Evolutionary conservation across 2,329 filamentous ascomycete species (phyloP).

Genomic region (Hypoxylon sp.): DNA sequence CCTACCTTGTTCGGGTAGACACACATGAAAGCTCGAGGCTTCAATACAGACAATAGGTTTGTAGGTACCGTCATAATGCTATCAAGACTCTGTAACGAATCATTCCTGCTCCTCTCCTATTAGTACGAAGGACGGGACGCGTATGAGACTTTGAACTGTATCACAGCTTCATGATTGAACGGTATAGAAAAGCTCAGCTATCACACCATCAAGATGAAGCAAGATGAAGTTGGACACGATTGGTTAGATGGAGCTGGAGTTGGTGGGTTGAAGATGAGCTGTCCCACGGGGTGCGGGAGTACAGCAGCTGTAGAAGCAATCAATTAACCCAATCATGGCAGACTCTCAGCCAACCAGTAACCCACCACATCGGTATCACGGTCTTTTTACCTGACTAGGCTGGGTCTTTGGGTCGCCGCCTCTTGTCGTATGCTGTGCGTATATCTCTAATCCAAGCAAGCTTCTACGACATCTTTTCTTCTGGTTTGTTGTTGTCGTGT

Average conservation of each 20-base stretch:
- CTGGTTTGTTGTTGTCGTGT: slow-evolving; percentile 25
- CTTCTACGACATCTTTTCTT: slow-evolving; percentile 10
- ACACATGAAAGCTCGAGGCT: slow-evolving; percentile 23
- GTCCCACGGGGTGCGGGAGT: slow-evolving; percentile 44
- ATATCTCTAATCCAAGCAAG: slow-evolving; percentile 26
- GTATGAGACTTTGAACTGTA: slow-evolving; percentile 20
- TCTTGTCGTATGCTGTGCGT: slow-evolving; percentile 37
- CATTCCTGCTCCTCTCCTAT: slow-evolving; percentile 15
- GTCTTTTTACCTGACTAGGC: slow-evolving; percentile 37
- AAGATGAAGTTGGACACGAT: slow-evolving; percentile 38
- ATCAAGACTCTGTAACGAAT: slow-evolving; percentile 11
- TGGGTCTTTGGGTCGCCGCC: slow-evolving; percentile 40
- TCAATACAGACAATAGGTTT: slow-evolving; percentile 28
- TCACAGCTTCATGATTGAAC: slow-evolving; percentile 35
- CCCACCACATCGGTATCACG: slow-evolving; percentile 43
- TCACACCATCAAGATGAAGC: slow-evolving; percentile 42
- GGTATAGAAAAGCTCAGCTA: slow-evolving; percentile 25
- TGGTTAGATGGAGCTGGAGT: slow-evolving; percentile 36
- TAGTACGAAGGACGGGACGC: slow-evolving; percentile 15
- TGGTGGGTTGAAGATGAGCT: slow-evolving; percentile 44
- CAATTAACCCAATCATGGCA: slow-evolving; percentile 43
- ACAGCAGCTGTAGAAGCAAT: slow-evolving; percentile 44
- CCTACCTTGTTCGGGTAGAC: slow-evolving; percentile 30
- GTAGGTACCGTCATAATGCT: slow-evolving; percentile 33
- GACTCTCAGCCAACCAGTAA: slow-evolving; percentile 32